Percentiles rank a stretch among this genome's conserved stretches.
phyloP scores from a whole-genome alignment of 768 basidiomycete genomes.

The Amanita muscaria region DNA sequence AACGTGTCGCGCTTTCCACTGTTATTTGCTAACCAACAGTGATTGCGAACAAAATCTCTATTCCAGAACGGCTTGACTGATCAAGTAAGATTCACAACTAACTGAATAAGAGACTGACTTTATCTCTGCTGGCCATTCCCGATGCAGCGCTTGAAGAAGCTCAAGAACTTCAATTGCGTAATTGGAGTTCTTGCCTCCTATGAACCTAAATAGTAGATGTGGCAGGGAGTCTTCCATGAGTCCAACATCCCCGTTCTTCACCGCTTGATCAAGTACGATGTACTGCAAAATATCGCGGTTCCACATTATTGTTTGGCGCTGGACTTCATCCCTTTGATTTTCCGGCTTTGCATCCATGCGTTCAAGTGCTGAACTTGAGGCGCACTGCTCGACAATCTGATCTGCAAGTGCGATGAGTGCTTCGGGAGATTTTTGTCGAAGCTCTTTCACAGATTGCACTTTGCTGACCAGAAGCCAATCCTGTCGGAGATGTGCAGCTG shows the following conservation, averaged over 20 bases:
- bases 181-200: constrained; percentile 18
- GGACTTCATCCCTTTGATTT: too few relatives aligned
- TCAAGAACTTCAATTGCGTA: constrained; percentile 27
- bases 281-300: constrained; percentile 29
- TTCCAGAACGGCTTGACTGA: too few relatives aligned
- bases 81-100: too few relatives aligned
- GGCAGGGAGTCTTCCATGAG: constrained; percentile 26
- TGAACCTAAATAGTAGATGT: constrained; percentile 15
- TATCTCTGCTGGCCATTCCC: constrained; percentile 23
- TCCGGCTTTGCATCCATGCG: too few relatives aligned
- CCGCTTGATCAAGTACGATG: constrained; percentile 25
- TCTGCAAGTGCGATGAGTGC: too few relatives aligned
- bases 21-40: constrained; percentile 25
- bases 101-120: too few relatives aligned
- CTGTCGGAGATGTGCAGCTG: constrained; percentile 28
- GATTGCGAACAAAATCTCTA: constrained; percentile 19
- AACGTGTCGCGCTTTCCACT: constrained; percentile 17
- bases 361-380: too few relatives aligned
- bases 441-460: too few relatives aligned
- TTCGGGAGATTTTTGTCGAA: too few relatives aligned
- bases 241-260: constrained; percentile 29
- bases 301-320: too few relatives aligned
- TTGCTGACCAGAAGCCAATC: too few relatives aligned
- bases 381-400: too few relatives aligned
- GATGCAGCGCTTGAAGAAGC: constrained; percentile 21